Evolutionary conservation across 768 basidiomycete species (phyloP).

Genomic region (Filobasidium floriforme): DNA sequence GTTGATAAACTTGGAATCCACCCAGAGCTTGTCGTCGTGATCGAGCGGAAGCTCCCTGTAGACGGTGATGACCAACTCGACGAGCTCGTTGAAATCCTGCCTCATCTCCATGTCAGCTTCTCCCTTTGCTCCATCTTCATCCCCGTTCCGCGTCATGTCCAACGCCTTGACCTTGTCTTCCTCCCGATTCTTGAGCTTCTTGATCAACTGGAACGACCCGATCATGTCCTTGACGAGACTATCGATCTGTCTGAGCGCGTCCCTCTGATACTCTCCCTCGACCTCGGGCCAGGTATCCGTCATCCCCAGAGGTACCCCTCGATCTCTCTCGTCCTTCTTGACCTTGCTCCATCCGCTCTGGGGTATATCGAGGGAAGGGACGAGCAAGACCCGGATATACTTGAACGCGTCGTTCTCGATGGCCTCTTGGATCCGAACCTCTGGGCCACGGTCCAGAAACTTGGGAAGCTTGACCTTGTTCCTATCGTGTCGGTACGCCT

Average conservation of each 20-base stretch:
- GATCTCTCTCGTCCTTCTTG: not conserved
- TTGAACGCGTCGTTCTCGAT: conserved; percentile 18
- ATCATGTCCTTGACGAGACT: conserved; percentile 16
- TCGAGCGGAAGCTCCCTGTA: conserved; percentile 18
- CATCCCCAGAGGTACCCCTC: not conserved
- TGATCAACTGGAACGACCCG: conserved; percentile 15
- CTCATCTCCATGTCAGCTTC: not conserved
- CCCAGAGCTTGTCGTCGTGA: conserved; percentile 22
- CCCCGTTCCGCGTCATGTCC: conserved; percentile 6
- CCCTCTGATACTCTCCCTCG: conserved; percentile 20
- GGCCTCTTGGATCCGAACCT: conserved; percentile 10
- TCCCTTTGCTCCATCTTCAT: conserved; percentile 1
- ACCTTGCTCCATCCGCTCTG: conserved; percentile 13
- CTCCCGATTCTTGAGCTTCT: conserved; percentile 19
- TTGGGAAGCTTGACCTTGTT: conserved; percentile 6
- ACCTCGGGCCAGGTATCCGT: conserved; percentile 20
- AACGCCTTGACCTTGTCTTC: conserved; percentile 19
- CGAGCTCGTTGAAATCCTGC: conserved; percentile 18
- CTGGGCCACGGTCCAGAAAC: conserved; percentile 11
- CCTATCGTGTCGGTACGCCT: conserved; percentile 15
- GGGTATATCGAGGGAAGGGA: conserved; percentile 11
- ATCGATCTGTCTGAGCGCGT: conserved; percentile 17
- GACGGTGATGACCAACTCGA: conserved; percentile 19
- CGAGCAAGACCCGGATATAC: conserved; percentile 14
- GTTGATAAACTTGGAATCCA: conserved; percentile 19